phyloP scores from a whole-genome alignment of 257 asterid species.

The Anisodus tanguticus region DNA sequence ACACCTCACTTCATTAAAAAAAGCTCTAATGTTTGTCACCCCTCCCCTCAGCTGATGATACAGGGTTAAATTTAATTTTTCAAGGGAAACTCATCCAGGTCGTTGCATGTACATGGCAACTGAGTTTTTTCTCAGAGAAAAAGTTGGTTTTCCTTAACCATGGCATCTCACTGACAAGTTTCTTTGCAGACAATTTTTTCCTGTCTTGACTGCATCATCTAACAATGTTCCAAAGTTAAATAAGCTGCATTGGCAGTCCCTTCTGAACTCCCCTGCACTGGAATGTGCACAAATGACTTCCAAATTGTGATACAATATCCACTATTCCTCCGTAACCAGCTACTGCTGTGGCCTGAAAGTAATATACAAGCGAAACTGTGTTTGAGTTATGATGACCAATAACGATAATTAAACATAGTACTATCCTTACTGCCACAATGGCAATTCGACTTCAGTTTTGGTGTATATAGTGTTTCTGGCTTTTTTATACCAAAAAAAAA shows the following conservation, averaged over 20 bases:
- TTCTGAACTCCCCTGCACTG: slow-evolving; percentile 61
- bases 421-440: not conserved
- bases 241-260: slow-evolving; percentile 24
- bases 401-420: not conserved
- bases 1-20: not conserved
- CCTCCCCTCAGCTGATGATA: slow-evolving; percentile 10
- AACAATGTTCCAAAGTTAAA: not conserved
- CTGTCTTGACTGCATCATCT: not conserved
- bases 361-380: slow-evolving; percentile 8
- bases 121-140: not conserved
- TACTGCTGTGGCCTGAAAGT: slow-evolving; percentile 72
- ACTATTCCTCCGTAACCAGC: slow-evolving; percentile 94
- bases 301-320: slow-evolving; percentile 86
- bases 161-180: not conserved
- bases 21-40: not conserved
- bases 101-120: not conserved
- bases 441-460: slow-evolving; percentile 22
- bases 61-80: not conserved
- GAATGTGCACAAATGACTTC: slow-evolving; percentile 88
- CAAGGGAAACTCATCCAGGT: not conserved
- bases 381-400: not conserved
- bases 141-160: not conserved
- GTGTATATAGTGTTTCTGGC: not conserved
- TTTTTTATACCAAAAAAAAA: not conserved
- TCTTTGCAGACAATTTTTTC: not conserved